Base-by-base conservation (phyloP, 495 filamentous ascomycete genomes). In the Penicillium nucicola region DNA sequence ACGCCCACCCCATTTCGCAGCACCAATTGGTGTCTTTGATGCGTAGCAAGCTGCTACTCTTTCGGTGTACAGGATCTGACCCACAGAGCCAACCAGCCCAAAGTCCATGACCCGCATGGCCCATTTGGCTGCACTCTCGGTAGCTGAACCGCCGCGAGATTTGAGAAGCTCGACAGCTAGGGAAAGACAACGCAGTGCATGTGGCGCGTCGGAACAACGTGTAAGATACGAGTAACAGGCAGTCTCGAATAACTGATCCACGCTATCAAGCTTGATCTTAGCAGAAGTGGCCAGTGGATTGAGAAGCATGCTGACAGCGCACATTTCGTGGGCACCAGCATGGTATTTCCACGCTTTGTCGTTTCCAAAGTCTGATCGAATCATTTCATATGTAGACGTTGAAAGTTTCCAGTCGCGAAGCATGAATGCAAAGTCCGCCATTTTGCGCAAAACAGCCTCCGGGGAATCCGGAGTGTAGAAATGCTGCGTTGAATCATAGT, bases 301-400 rank as follows among this genome's bases (percentile, higher is more conserved):
- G 19, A 98, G 71, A 30, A 98, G 80, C 30, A 86, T 81, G 52
- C 84, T 87, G 3, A 97, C 76, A 11, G 89, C 93, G 4, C 85
- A 81, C 91, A 97, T 96, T 71, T 98, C 93, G 65, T 91, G 86
- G 12, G 88, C 86, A 1, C 87, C 90, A 0, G 95, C 93, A 63
- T 97, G 90, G 56, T 97, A 90, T 57, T 78, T 87, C 93, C 95
- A 97, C 1, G 93, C 93, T 67, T 97, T 96, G 65, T 97, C 92
- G 62, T 92, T 92, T 49, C 82, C 84, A 60, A 90, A 97, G 60
- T 98, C 93, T 7, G 84, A 77, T 28, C 89, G 80, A 3, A 98
- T 76, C 13, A 97, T 77, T 15, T 97, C 93, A 66, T 96, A 98
- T 0, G 87, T 92, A 8, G 83, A 88, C 56, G 91, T 82, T 37